Conservation (phyloP, 805 yeast species). For the Spathaspora sp. region DNA sequence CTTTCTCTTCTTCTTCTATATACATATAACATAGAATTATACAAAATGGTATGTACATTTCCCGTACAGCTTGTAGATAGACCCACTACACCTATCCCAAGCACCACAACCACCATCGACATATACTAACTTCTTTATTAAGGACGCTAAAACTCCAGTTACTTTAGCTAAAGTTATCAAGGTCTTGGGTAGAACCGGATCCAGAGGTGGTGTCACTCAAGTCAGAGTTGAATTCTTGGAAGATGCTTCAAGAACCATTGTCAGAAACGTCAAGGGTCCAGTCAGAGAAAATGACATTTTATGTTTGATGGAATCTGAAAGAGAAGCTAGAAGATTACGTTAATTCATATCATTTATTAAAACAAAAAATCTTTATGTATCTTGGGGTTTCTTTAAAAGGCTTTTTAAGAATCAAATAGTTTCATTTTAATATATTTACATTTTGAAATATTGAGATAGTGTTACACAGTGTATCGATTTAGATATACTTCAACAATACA, state of each 20-base stretch:
- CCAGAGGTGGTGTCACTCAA: slow-evolving; percentile 89
- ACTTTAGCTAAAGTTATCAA: slow-evolving; percentile 99
- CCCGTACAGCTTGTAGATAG: neutral
- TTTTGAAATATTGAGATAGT: neutral
- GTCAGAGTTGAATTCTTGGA: slow-evolving; percentile 48
- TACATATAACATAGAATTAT: neutral
- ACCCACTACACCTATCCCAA: no score
- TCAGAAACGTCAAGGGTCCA: slow-evolving; percentile 50
- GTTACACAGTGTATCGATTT: neutral
- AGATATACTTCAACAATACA: neutral
- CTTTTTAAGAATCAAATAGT: slow-evolving; percentile 59
- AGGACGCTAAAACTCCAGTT: slow-evolving; percentile 70
- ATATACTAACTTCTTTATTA: neutral
- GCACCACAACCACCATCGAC: neutral
- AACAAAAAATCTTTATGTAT: neutral
- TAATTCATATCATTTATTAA: neutral
- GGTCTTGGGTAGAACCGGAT: slow-evolving; percentile 99
- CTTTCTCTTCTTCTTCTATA: slow-evolving; percentile 1
- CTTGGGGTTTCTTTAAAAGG: neutral
- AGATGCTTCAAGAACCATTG: slow-evolving; percentile 46
- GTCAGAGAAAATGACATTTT: slow-evolving; percentile 79
- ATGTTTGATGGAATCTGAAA: slow-evolving; percentile 99
- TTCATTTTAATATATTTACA: neutral
- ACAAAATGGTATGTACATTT: slow-evolving; percentile 1
- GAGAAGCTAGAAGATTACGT: slow-evolving; percentile 54